phyloP scores from a whole-genome alignment of 2,329 filamentous ascomycete genomes.

The Calonectria pteridis region DNA sequence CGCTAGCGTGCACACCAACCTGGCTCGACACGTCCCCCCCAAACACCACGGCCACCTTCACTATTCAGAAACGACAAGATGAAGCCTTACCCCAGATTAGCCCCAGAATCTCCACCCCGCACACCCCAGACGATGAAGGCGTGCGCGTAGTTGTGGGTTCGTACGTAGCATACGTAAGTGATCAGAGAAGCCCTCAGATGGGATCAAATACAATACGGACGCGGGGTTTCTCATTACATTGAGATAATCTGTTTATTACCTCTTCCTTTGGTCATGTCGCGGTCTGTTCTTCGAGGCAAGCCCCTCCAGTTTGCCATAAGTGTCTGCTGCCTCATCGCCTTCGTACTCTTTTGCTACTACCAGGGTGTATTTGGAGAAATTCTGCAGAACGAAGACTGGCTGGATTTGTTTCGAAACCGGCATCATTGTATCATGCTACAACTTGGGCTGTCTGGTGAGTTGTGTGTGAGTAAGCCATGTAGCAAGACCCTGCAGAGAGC shows the following conservation, averaged over 20 bases:
- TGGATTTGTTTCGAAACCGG: constrained; percentile 54
- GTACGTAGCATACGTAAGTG: neutral
- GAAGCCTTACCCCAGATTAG: neutral
- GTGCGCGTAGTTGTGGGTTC: neutral
- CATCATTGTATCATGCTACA: constrained; percentile 57
- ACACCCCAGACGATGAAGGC: neutral
- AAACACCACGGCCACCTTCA: no score
- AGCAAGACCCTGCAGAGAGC: neutral
- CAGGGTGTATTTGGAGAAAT: constrained; percentile 61
- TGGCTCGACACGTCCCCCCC: neutral
- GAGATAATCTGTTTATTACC: neutral
- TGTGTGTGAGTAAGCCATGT: neutral
- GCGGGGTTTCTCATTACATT: neutral
- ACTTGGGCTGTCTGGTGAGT: constrained; percentile 55
- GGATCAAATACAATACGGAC: neutral
- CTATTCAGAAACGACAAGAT: neutral
- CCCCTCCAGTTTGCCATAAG: neutral
- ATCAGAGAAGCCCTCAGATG: neutral
- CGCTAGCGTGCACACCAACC: neutral
- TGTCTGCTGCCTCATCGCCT: neutral
- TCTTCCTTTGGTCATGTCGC: neutral
- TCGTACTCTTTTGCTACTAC: constrained; percentile 58
- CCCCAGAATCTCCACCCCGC: neutral
- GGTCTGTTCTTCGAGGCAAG: neutral
- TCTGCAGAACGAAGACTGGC: constrained; percentile 57